Percentiles rank a stretch among this genome's conserved stretches.
Conservation (phyloP, 164 flowering plant genomes). For the Magnolia sinica region DNA sequence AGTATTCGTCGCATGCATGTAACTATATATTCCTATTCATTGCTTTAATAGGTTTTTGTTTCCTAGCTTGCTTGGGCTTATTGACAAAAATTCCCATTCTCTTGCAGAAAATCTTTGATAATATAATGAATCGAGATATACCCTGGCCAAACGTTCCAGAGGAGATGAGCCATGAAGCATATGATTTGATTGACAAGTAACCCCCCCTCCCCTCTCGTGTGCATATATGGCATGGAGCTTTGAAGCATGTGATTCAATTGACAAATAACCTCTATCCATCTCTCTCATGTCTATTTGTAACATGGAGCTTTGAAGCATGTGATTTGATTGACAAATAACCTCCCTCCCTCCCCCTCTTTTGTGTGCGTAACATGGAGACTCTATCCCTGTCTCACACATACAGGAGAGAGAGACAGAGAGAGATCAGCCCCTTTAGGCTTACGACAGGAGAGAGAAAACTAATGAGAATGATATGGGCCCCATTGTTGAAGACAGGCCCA, state of each 20-base stretch:
- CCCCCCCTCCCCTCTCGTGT: slow-evolving; percentile 4
- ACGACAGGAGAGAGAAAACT: too few species aligned
- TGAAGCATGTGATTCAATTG: slow-evolving; percentile 80
- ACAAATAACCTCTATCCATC: slow-evolving; percentile 56
- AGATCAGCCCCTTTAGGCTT: too few species aligned
- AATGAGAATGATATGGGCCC: too few species aligned
- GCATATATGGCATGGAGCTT: slow-evolving; percentile 26
- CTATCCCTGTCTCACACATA: too few species aligned
- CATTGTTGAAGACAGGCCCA: too few species aligned
- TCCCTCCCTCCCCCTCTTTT: neutral
- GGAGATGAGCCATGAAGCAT: slow-evolving; percentile 83
- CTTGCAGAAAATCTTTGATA: slow-evolving; percentile 90
- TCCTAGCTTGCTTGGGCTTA: neutral
- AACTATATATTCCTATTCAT: neutral
- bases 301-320: slow-evolving; percentile 60
- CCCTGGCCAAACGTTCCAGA: slow-evolving; percentile 94
- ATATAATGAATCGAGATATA: slow-evolving; percentile 89
- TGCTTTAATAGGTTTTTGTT: neutral
- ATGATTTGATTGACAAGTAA: slow-evolving; percentile 88
- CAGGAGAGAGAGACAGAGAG: too few species aligned
- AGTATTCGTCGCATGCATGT: too few species aligned
- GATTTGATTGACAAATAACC: slow-evolving; percentile 90
- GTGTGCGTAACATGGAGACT: too few species aligned
- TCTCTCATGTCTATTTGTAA: too few species aligned
- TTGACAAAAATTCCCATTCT: slow-evolving; percentile 8